Conservation (phyloP, 2,329 filamentous ascomycete genomes). For the Sclerotinia trifoliorum region DNA sequence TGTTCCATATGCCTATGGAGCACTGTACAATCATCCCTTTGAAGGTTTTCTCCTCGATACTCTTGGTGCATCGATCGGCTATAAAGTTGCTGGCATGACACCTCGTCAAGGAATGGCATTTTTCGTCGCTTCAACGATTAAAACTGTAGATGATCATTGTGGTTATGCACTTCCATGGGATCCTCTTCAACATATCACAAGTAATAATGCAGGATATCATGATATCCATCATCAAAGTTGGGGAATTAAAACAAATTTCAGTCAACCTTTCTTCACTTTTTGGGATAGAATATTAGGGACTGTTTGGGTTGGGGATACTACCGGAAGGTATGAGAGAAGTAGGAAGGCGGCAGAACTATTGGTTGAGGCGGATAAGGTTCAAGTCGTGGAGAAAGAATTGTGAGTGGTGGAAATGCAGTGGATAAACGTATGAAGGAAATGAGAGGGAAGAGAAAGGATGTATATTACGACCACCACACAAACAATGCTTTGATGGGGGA, state of each 20-base stretch:
- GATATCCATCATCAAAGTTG: slow-evolving; percentile 98
- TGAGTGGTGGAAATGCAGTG: not conserved
- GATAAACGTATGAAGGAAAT: not conserved
- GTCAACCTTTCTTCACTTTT: slow-evolving; percentile 90
- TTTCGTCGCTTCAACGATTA: slow-evolving; percentile 85
- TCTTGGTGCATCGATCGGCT: slow-evolving; percentile 78
- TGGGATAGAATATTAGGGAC: slow-evolving; percentile 86
- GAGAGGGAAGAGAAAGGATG: not conserved
- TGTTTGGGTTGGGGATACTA: slow-evolving; percentile 38
- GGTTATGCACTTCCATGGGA: slow-evolving; percentile 96
- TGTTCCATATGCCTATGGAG: slow-evolving; percentile 95
- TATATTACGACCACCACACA: slow-evolving; percentile 16
- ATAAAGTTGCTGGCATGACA: slow-evolving; percentile 80
- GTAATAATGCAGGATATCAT: slow-evolving; percentile 95
- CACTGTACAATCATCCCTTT: slow-evolving; percentile 93
- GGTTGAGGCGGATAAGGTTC: slow-evolving; percentile 34
- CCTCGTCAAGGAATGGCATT: slow-evolving; percentile 83
- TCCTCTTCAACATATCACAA: slow-evolving; percentile 84
- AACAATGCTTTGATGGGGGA: not conserved
- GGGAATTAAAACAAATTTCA: slow-evolving; percentile 96
- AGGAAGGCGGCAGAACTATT: slow-evolving; percentile 38
- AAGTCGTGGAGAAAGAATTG: not conserved
- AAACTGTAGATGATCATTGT: slow-evolving; percentile 97
- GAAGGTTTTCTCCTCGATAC: slow-evolving; percentile 95
- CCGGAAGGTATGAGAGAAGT: slow-evolving; percentile 34